Base-by-base conservation (phyloP, 352 stramenopile species). In the Globisporangium cederbergense region DNA sequence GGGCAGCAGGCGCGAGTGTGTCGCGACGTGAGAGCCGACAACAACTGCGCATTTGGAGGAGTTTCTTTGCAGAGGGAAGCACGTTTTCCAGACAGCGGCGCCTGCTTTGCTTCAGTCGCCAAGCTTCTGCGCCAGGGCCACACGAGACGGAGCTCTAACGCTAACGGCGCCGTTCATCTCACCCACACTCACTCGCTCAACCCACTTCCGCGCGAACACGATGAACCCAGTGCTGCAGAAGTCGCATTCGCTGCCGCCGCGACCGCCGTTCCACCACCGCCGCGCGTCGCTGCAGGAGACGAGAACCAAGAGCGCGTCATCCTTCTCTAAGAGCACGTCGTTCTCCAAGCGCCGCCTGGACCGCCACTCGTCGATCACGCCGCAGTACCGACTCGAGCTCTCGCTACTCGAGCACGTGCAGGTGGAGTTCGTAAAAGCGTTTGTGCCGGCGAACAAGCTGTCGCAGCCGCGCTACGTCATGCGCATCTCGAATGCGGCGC, bases 341-440 rank as follows among this genome's bases (percentile, higher is more conserved):
- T 75, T 80, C 60, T 60, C 72, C 9, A 82, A 83, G 68, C 76
- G 79, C n/a, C 79, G 79, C 3, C 59, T 78, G 0, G 83, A 93
- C 49, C 74, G 82, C 42, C 75, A 85, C 67, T 78, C 78, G 43
- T 72, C 76, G 18, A 34, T 55, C 22, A 71, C 62, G 13, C 42
- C 70, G 6, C 71, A 72, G 62, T 73, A 71, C 43, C 76, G 71
- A n/a, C 70, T 90, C 60, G 78, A 91, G 64, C 69, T 86, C 57
- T 85, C 79, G 62, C 73, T 94, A 56, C 73, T 94, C 14, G 79
- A 91, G 59, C 82, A 81, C 62, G 71, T 94, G 8, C 74, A 88
- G n/a, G 81, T 94, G 5, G 75, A 91, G 64, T 94, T 94, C 65
- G 30, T 91, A 56, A 94, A 94, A 67, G 86, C 86, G 9, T 72